Percentiles rank a stretch among this genome's conserved stretches.
phyloP scores from a whole-genome alignment of 1,139 yeast species.

The Scheffersomyces segobiensis region DNA sequence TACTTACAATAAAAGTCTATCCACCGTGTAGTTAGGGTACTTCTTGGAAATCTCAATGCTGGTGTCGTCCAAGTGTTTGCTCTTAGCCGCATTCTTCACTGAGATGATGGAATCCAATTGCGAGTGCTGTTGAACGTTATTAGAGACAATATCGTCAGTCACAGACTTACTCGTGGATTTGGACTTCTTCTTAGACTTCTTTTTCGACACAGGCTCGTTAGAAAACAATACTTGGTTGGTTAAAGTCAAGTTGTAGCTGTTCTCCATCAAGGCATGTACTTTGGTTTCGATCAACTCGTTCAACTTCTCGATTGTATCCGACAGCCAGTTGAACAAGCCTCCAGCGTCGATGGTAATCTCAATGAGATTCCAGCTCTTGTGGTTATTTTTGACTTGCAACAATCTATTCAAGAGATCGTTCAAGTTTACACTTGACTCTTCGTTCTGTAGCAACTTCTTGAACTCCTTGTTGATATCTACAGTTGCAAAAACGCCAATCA shows the following conservation, averaged over 20 bases:
- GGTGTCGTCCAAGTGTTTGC: constrained; percentile 26
- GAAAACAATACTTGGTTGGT: constrained; percentile 50
- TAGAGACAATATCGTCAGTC: constrained; percentile 19
- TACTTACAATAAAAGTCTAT: constrained; percentile 41
- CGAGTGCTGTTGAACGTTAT: constrained; percentile 22
- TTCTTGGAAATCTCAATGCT: constrained; percentile 36
- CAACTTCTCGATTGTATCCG: constrained; percentile 46
- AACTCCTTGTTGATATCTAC: constrained; percentile 45
- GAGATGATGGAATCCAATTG: constrained; percentile 43
- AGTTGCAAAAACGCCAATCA: constrained; percentile 58
- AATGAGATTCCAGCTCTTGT: constrained; percentile 58
- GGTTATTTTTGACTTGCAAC: constrained; percentile 24
- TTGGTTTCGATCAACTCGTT: constrained; percentile 47
- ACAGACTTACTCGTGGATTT: constrained; percentile 9
- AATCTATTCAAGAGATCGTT: constrained; percentile 40
- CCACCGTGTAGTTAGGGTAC: constrained; percentile 54
- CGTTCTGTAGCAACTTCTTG: constrained; percentile 19
- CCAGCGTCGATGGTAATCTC: constrained; percentile 70
- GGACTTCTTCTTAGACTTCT: constrained; percentile 17
- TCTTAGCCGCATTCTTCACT: constrained; percentile 30
- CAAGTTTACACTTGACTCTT: constrained; percentile 30
- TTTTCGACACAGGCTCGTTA: constrained; percentile 19
- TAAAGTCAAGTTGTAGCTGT: constrained; percentile 56
- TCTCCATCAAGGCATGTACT: constrained; percentile 49
- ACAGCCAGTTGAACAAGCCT: constrained; percentile 67